Percentiles rank a stretch among this genome's conserved stretches.
phyloP scores from a whole-genome alignment of 129 eudicot species.

The Solidago caesia region DNA sequence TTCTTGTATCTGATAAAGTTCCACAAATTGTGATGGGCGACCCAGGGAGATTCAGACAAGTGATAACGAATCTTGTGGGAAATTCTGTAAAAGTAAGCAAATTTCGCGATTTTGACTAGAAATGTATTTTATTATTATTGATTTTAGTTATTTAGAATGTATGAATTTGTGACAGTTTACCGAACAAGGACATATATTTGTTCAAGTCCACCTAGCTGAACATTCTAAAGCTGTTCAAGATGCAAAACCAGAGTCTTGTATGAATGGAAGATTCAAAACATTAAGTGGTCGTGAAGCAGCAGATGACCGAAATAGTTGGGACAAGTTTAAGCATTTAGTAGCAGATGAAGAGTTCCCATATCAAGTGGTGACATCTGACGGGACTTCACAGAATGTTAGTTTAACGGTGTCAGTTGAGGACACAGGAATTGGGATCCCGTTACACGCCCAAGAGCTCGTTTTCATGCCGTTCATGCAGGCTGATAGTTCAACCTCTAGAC shows the following conservation, averaged over 20 bases:
- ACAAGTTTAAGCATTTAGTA: constrained; percentile 49
- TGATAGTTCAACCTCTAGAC: constrained; percentile 81
- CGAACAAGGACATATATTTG: constrained; percentile 76
- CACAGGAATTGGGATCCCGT: constrained; percentile 85
- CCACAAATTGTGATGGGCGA: constrained; percentile 82
- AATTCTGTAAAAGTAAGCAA: constrained; percentile 82
- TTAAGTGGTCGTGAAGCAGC: constrained; percentile 78
- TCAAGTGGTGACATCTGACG: constrained; percentile 29
- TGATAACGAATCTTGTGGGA: constrained; percentile 81
- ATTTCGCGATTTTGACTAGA: not conserved
- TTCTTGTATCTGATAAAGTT: constrained; percentile 78
- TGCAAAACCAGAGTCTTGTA: constrained; percentile 40
- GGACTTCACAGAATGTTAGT: constrained; percentile 41
- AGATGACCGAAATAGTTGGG: constrained; percentile 65
- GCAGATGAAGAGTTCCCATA: constrained; percentile 47
- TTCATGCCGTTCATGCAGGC: constrained; percentile 92
- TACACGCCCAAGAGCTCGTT: constrained; percentile 64
- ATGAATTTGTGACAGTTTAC: constrained; percentile 56
- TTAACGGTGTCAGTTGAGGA: constrained; percentile 77
- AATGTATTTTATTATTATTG: not conserved
- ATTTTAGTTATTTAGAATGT: not conserved
- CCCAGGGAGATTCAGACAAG: constrained; percentile 87
- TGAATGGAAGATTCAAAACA: constrained; percentile 57
- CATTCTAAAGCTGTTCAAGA: constrained; percentile 47
- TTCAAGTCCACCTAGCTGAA: constrained; percentile 73